Evolutionary conservation across 2,329 filamentous ascomycete genomes (phyloP).

Genomic region (Ascochyta lentis): DNA sequence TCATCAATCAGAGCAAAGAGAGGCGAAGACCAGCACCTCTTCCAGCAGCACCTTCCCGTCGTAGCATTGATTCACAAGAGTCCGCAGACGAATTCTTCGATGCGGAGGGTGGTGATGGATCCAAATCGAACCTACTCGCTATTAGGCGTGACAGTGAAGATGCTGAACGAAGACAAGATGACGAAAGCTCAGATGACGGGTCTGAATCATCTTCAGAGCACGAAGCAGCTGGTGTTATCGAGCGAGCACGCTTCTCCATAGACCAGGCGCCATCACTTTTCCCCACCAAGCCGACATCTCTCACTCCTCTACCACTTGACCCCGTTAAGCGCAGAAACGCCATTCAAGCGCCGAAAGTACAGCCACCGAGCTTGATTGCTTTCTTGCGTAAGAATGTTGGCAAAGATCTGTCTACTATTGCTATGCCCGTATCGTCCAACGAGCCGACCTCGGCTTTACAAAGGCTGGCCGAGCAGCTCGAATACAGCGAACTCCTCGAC

Average conservation of each 20-base stretch:
- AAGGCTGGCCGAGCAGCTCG: slow-evolving; percentile 85
- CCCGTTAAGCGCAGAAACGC: slow-evolving; percentile 72
- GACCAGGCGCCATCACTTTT: slow-evolving; percentile 63
- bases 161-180: slow-evolving; percentile 44
- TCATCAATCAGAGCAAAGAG: slow-evolving; percentile 81
- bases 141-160: slow-evolving; percentile 73
- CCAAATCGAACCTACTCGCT: slow-evolving; percentile 70
- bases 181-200: slow-evolving; percentile 58
- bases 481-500: slow-evolving; percentile 87
- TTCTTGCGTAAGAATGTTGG: slow-evolving; percentile 97
- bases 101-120: slow-evolving; percentile 64
- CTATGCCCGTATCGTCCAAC: slow-evolving; percentile 96
- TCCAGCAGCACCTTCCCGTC: slow-evolving; percentile 54
- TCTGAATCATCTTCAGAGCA: slow-evolving; percentile 70
- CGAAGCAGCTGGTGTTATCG: slow-evolving; percentile 55
- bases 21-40: slow-evolving; percentile 65
- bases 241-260: slow-evolving; percentile 40
- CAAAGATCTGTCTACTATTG: slow-evolving; percentile 95
- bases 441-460: slow-evolving; percentile 90
- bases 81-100: slow-evolving; percentile 94
- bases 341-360: slow-evolving; percentile 75
- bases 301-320: slow-evolving; percentile 78
- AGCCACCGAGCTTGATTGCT: slow-evolving; percentile 88
- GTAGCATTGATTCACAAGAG: slow-evolving; percentile 78
- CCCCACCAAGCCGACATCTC: slow-evolving; percentile 75